Conservation (phyloP, 129 eudicot species). For the carrot (Daucus carota) region DNA sequence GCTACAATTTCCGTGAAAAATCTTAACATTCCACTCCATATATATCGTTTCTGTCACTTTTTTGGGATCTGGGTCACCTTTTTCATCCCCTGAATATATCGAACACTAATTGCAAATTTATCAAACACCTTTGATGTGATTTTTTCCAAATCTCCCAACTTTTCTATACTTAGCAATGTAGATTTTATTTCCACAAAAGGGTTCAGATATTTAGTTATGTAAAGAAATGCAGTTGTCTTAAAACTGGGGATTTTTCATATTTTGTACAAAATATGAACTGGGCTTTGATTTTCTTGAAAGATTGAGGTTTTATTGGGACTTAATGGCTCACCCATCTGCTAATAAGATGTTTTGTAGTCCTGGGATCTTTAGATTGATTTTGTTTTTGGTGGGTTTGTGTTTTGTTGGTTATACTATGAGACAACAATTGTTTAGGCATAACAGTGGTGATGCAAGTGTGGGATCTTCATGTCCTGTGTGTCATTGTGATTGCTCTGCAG, state of each 20-base stretch:
- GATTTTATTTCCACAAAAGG: not conserved
- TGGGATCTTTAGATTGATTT: slow-evolving; percentile 20
- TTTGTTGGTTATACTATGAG: slow-evolving; percentile 17
- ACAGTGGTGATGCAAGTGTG: not conserved
- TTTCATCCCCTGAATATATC: not conserved
- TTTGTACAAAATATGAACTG: not conserved
- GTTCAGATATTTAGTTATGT: not conserved
- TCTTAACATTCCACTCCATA: not conserved
- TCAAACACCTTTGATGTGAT: not conserved
- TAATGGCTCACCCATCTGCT: slow-evolving; percentile 25
- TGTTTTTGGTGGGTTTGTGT: slow-evolving; percentile 23
- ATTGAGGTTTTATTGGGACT: not conserved
- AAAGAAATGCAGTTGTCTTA: not conserved
- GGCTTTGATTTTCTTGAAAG: slow-evolving; percentile 4
- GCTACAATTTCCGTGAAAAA: not conserved
- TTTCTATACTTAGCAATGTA: not conserved
- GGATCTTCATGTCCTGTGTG: slow-evolving; percentile 32
- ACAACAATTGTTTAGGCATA: slow-evolving; percentile 11
- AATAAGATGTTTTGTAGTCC: slow-evolving; percentile 17
- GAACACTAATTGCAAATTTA: not conserved
- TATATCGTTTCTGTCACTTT: slow-evolving; percentile 8
- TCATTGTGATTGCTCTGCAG: slow-evolving; percentile 31
- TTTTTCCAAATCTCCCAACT: not conserved
- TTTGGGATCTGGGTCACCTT: slow-evolving; percentile 23
- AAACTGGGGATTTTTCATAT: not conserved